phyloP scores from a whole-genome alignment of 768 basidiomycete genomes.

The Lentinula guzmanii region DNA sequence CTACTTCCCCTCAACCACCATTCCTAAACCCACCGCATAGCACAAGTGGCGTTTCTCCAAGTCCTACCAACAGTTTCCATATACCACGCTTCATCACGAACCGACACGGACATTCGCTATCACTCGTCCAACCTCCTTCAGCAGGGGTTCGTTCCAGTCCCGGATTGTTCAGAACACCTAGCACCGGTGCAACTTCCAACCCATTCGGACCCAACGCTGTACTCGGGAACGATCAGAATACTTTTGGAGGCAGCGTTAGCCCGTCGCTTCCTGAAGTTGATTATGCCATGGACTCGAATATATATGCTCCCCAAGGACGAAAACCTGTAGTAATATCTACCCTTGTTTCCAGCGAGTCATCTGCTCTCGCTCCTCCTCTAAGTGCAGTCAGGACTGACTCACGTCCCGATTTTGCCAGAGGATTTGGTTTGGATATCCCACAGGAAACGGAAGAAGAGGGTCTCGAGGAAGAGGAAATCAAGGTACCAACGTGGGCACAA shows the following conservation, averaged over 20 bases:
- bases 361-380: constrained; percentile 35
- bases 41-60: constrained; percentile 14
- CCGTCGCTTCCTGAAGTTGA: constrained; percentile 14
- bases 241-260: background rate
- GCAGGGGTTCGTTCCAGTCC: constrained; percentile 27
- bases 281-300: constrained; percentile 16
- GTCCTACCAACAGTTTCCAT: constrained; percentile 8
- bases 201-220: constrained; percentile 58
- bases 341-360: background rate
- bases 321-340: constrained; percentile 39
- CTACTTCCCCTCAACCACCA: constrained; percentile 61
- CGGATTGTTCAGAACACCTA: constrained; percentile 22
- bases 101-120: constrained; percentile 70
- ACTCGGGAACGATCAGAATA: constrained; percentile 42
- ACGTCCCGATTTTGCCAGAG: constrained; percentile 68
- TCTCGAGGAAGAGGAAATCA: constrained; percentile 29
- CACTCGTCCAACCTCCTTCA: constrained; percentile 56
- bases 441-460: constrained; percentile 54
- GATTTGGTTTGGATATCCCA: constrained; percentile 77
- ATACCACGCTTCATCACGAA: constrained; percentile 34
- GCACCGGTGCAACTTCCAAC: constrained; percentile 43
- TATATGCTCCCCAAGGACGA: constrained; percentile 52
- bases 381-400: constrained; percentile 41
- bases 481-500: constrained; percentile 17
- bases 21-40: constrained; percentile 47